A percentile compares a stretch with the other conserved stretches of the same genome.
phyloP scores from a whole-genome alignment of 164 flowering plant genomes.

The Euptelea pleiosperma region DNA sequence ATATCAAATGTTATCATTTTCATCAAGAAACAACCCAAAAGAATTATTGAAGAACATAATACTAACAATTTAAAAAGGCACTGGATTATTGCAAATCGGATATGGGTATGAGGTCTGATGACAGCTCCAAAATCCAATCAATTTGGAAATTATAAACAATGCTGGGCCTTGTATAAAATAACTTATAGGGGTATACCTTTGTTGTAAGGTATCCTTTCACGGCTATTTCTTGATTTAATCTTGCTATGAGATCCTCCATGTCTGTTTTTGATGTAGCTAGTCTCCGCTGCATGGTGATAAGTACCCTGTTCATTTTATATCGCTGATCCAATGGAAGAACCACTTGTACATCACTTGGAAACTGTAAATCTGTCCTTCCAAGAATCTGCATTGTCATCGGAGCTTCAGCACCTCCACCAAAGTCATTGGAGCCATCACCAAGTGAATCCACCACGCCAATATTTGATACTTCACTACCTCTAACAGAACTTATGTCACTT shows the following conservation, averaged over 20 bases:
- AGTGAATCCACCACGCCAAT: constrained; percentile 37
- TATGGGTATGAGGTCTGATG: too few relatives aligned
- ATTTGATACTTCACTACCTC: constrained; percentile 63
- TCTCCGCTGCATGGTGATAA: constrained; percentile 70
- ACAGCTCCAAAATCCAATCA: too few relatives aligned
- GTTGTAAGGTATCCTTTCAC: constrained; percentile 87
- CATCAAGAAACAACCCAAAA: background rate
- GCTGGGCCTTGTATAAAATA: background rate
- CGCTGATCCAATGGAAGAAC: constrained; percentile 87
- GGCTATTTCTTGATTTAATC: constrained; percentile 91
- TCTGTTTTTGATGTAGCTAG: constrained; percentile 83
- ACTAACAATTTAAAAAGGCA: background rate
- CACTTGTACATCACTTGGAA: constrained; percentile 44
- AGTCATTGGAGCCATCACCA: constrained; percentile 44
- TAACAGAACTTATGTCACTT: constrained; percentile 59
- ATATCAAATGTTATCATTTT: background rate
- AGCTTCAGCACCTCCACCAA: constrained; percentile 41
- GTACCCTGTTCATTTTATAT: constrained; percentile 69
- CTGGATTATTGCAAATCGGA: too few relatives aligned
- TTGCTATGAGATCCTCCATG: constrained; percentile 91
- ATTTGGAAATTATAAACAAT: background rate
- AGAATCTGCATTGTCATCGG: constrained; percentile 27
- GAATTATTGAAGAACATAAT: background rate
- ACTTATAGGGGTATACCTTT: constrained; percentile 54
- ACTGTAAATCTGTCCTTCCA: constrained; percentile 33